Evolutionary conservation across 306 rosid genomes (phyloP).

Genomic region (Inga laurina): DNA sequence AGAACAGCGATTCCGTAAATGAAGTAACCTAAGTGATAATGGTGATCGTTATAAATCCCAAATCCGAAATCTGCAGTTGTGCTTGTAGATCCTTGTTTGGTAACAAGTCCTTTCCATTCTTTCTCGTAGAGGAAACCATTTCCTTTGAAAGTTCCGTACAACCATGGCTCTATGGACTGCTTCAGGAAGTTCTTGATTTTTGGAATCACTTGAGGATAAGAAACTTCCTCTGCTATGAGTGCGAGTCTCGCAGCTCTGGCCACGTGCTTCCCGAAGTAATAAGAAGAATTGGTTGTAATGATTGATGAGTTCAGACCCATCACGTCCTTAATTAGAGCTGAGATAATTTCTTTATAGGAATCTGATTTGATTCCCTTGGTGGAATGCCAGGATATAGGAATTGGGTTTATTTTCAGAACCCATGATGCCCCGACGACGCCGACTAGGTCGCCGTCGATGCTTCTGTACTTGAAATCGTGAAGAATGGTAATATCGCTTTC

Average conservation of each 20-base stretch:
- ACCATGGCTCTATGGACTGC: slow-evolving; percentile 81
- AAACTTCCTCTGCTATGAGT: slow-evolving; percentile 83
- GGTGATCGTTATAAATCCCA: slow-evolving; percentile 82
- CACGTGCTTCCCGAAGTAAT: slow-evolving; percentile 70
- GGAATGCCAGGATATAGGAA: slow-evolving; percentile 84
- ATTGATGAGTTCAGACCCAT: slow-evolving; percentile 44
- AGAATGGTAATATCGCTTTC: slow-evolving; percentile 44
- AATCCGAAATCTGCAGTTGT: slow-evolving; percentile 83
- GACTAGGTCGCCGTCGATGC: slow-evolving; percentile 89
- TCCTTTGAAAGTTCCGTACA: slow-evolving; percentile 65
- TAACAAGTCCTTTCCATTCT: slow-evolving; percentile 86
- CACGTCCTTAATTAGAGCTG: slow-evolving; percentile 68
- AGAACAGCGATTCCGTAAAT: slow-evolving; percentile 85
- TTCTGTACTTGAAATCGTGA: slow-evolving; percentile 60
- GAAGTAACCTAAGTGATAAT: slow-evolving; percentile 81
- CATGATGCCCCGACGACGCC: slow-evolving; percentile 88
- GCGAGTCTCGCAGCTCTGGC: slow-evolving; percentile 90
- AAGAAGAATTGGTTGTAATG: slow-evolving; percentile 57
- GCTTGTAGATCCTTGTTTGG: slow-evolving; percentile 69
- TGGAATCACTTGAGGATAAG: slow-evolving; percentile 58
- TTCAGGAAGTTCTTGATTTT: slow-evolving; percentile 57
- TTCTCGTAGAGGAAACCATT: slow-evolving; percentile 82
- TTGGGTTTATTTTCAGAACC: slow-evolving; percentile 63
- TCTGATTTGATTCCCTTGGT: slow-evolving; percentile 55
- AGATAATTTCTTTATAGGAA: slow-evolving; percentile 50